Conservation (phyloP, 1,284 basidiomycete genomes). For the Leccinum pachyderme region DNA sequence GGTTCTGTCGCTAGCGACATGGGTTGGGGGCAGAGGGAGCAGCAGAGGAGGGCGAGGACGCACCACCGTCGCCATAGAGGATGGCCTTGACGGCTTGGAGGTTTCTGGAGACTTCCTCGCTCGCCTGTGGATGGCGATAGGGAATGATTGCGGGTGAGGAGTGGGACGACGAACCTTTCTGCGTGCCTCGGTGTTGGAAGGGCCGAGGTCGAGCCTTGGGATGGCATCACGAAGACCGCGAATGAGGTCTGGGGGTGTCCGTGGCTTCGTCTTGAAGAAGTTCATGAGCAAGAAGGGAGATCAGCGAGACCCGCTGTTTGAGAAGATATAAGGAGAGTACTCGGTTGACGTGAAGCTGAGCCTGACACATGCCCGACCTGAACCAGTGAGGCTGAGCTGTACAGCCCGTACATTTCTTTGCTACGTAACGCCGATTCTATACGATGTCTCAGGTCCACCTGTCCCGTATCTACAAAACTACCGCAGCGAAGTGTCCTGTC, state of each 20-base stretch:
- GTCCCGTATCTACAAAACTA: background rate
- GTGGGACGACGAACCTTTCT: conserved; percentile 64
- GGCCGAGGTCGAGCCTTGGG: conserved; percentile 68
- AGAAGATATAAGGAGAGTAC: conserved; percentile 4
- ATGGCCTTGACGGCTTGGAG: conserved; percentile 87
- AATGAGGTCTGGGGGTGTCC: conserved; percentile 84
- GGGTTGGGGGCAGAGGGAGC: conserved; percentile 6
- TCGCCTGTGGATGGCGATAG: conserved; percentile 51
- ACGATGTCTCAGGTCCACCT: background rate
- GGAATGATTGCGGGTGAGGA: conserved; percentile 34
- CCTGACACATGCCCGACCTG: conserved; percentile 24
- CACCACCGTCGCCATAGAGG: conserved; percentile 85
- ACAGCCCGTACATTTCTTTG: too few relatives aligned
- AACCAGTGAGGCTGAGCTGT: background rate
- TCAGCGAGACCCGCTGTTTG: background rate
- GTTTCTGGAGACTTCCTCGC: conserved; percentile 87
- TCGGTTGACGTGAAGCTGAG: conserved; percentile 7
- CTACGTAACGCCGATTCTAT: too few relatives aligned
- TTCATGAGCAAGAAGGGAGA: conserved; percentile 59
- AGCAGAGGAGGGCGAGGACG: conserved; percentile 20
- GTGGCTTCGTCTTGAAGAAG: conserved; percentile 90
- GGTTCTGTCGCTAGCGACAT: conserved; percentile 51
- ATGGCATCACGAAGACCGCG: conserved; percentile 78
- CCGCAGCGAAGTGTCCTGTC: background rate
- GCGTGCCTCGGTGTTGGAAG: conserved; percentile 72